Conservation (phyloP, 1,284 basidiomycete genomes). For the Termitomyces sp. region DNA sequence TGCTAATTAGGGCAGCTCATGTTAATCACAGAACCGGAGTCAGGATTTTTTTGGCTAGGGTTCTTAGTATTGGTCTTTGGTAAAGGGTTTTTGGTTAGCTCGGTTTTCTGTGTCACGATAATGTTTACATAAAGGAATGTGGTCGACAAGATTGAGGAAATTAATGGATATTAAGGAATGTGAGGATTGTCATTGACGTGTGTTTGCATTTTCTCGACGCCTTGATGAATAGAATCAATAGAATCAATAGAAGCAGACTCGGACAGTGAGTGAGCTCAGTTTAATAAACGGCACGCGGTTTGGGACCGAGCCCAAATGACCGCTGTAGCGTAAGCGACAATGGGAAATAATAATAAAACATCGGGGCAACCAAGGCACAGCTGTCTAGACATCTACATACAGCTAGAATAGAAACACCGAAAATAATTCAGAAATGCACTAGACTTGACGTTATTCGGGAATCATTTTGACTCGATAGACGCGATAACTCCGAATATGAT, state of each 20-base stretch:
- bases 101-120: too few relatives aligned
- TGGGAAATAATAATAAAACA: conserved; percentile 5
- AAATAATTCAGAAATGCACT: background rate
- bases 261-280: background rate
- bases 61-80: too few relatives aligned
- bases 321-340: conserved; percentile 1
- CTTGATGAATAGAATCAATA: too few relatives aligned
- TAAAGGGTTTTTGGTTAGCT: too few relatives aligned
- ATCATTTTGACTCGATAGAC: conserved; percentile 16
- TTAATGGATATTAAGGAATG: too few relatives aligned
- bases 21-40: too few relatives aligned
- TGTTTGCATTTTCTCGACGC: background rate
- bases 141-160: too few relatives aligned
- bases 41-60: too few relatives aligned
- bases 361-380: background rate
- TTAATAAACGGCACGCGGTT: background rate
- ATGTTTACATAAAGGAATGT: too few relatives aligned
- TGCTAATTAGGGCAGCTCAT: too few relatives aligned
- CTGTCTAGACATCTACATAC: background rate
- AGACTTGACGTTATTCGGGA: conserved; percentile 15
- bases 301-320: background rate
- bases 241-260: too few relatives aligned
- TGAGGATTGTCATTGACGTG: too few relatives aligned
- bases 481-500: conserved; percentile 13
- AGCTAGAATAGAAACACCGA: conserved; percentile 3